phyloP scores from a whole-genome alignment of 2,329 filamentous ascomycete genomes.

The Colletotrichum salicis region DNA sequence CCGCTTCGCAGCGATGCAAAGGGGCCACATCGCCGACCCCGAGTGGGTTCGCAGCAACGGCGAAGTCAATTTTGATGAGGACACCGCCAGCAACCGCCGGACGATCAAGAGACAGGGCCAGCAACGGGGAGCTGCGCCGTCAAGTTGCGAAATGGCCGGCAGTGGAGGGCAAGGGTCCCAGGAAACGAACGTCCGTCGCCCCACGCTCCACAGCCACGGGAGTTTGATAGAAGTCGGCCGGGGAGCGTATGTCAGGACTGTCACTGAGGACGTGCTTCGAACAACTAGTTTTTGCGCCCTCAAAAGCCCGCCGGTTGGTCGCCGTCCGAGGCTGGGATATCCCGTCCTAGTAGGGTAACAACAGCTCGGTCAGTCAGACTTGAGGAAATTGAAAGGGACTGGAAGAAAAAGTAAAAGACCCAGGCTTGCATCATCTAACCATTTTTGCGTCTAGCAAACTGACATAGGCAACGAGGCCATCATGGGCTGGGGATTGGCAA shows the following conservation, averaged over 20 bases:
- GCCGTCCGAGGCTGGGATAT: slow-evolving; percentile 26
- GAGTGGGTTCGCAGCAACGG: slow-evolving; percentile 7
- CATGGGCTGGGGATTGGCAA: neutral
- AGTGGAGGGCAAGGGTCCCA: neutral
- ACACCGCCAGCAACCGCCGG: neutral
- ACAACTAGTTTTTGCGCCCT: neutral
- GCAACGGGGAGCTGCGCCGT: neutral
- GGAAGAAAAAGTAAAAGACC: neutral
- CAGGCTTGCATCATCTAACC: slow-evolving; percentile 10
- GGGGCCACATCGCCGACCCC: slow-evolving; percentile 12
- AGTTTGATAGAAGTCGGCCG: slow-evolving; percentile 6
- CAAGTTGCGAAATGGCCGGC: slow-evolving; percentile 2
- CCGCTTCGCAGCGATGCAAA: neutral
- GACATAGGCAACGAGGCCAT: slow-evolving; percentile 9
- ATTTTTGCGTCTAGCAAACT: neutral
- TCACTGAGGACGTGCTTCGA: neutral
- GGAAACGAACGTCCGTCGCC: neutral
- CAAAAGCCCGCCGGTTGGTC: neutral
- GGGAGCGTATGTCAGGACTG: slow-evolving; percentile 8
- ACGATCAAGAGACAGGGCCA: neutral
- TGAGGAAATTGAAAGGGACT: slow-evolving; percentile 1
- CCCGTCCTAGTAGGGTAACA: slow-evolving; percentile 27
- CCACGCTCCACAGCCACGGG: slow-evolving; percentile 1
- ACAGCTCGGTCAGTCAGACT: slow-evolving; percentile 1
- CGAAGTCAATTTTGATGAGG: neutral